Evolutionary conservation across 1,284 basidiomycete genomes (phyloP), one percentile per base, ranked within the genome.

Genomic region (Puccinia coronata): DNA sequence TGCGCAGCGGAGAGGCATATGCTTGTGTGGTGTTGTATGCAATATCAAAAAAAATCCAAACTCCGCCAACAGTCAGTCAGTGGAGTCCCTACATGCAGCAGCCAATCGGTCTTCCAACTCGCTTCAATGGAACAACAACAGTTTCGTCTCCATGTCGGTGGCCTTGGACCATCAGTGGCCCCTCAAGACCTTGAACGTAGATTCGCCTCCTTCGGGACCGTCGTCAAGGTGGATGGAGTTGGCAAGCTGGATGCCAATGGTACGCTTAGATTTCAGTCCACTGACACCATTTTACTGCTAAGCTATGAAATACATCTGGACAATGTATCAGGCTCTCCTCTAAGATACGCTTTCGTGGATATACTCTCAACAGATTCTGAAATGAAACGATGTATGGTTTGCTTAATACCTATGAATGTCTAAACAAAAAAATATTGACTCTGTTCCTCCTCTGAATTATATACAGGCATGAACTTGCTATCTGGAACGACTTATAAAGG

Each of bases 401-500:
- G 34, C 1, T 57, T 31, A 41, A 71, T 79, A 51, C 55, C 47
- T 43, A 65, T 1, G 5, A 39, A 28, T 73, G 20, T n/a, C n/a
- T n/a, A 72, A 39, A 53, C 57, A 79, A 61, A 43, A 39, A 80
- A 82, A 83, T 41, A 34, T 43, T 80, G 69, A 71, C 55, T 77
- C 55, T 25, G 75, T 31, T 49, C 49, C 53, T 74, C 82, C 59
- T 47, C 12, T 70, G 61, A 5, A n/a, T 41, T n/a, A 16, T 55
- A 11, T 67, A 3, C 78, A 93, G 92, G 92, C 86, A 87, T 92
- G 85, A 93, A 90, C 84, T 84, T 90, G 4, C 88, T 93, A 11
- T 93, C 91, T 83, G 92, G 92, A 39, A 90, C 91, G 12, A 92
- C 90, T 0, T 93, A 92, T 91, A 93, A 93, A 86, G 92, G 92